A percentile compares a stretch with the other conserved stretches of the same genome.
Conservation (phyloP, 768 basidiomycete genomes). For the Mycena sanguinolenta region DNA sequence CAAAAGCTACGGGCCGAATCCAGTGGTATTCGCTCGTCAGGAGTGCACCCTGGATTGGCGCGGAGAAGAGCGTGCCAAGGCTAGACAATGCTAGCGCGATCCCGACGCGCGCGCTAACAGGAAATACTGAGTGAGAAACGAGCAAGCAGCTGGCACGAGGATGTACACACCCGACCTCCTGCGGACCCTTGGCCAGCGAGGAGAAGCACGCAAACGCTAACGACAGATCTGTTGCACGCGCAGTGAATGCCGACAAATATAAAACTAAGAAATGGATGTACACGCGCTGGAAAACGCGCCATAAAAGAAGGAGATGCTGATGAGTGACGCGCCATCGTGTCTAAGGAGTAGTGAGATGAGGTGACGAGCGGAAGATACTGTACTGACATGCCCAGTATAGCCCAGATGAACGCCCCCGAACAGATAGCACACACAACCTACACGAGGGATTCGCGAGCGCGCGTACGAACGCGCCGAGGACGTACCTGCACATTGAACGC, state of each 20-base stretch:
- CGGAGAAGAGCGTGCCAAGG: constrained; percentile 18
- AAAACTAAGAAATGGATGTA: neutral
- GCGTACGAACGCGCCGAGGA: too few species aligned
- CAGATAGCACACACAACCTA: neutral
- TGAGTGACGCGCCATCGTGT: constrained; percentile 14
- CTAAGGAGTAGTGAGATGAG: too few species aligned
- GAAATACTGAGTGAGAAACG: neutral
- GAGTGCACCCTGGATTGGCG: constrained; percentile 28
- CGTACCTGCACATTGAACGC: constrained; percentile 14
- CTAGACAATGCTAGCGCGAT: constrained; percentile 17
- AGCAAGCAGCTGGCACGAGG: neutral
- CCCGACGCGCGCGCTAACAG: constrained; percentile 11
- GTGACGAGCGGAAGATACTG: neutral
- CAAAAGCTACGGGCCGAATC: constrained; percentile 22
- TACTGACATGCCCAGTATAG: neutral
- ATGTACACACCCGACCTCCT: constrained; percentile 22
- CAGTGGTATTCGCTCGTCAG: constrained; percentile 10
- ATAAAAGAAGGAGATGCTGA: constrained; percentile 13
- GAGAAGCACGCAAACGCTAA: constrained; percentile 10
- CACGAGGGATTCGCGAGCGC: too few species aligned
- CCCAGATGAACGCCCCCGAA: constrained; percentile 2
- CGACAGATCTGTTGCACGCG: neutral
- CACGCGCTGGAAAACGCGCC: constrained; percentile 17
- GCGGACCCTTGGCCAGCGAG: neutral
- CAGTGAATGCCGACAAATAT: neutral